These are phyloP conservation scores for Venturia aucupariae DNA, from an alignment of 2,329 filamentous ascomycete genomes.

Conservation along the genomic window DNA sequence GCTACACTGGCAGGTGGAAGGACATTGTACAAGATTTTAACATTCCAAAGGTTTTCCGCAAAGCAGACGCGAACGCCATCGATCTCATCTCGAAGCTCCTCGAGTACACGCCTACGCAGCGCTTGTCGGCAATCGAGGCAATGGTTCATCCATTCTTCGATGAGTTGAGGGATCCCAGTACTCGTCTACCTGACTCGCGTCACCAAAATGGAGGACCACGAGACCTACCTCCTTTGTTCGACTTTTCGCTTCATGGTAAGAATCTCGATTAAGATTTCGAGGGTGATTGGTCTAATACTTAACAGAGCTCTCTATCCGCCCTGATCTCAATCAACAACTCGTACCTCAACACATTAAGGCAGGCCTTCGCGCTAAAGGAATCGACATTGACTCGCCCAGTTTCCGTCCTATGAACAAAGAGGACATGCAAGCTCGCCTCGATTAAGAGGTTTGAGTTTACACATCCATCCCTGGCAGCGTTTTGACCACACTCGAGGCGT, in stretches of 20 bases:
- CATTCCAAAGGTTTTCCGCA: conserved; percentile 71
- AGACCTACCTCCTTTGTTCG: conserved; percentile 80
- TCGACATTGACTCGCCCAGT: conserved; percentile 74
- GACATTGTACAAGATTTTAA: conserved; percentile 6
- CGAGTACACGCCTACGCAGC: conserved; percentile 95
- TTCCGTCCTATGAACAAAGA: conserved; percentile 85
- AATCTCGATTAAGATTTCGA: neutral
- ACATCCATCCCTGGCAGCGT: neutral
- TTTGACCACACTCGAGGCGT: neutral
- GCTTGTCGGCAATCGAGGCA: conserved; percentile 84
- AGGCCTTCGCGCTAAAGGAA: conserved; percentile 62
- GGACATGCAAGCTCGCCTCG: conserved; percentile 95
- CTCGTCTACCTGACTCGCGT: conserved; percentile 86
- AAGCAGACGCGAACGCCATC: conserved; percentile 86
- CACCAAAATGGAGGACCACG: conserved; percentile 71
- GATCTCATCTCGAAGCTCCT: conserved; percentile 88
- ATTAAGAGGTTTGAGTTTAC: conserved; percentile 45
- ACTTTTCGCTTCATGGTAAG: conserved; percentile 90
- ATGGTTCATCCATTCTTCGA: conserved; percentile 99
- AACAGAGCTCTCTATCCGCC: conserved; percentile 89
- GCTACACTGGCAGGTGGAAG: conserved; percentile 12
- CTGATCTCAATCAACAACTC: conserved; percentile 76
- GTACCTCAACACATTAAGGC: conserved; percentile 76
- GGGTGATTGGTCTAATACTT: conserved; percentile 19
- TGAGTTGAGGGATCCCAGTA: conserved; percentile 84